Evolutionary conservation across 306 rosid species (phyloP), one percentile per base, ranked within the genome.

Genomic region (Pterocarpus macrocarpus): DNA sequence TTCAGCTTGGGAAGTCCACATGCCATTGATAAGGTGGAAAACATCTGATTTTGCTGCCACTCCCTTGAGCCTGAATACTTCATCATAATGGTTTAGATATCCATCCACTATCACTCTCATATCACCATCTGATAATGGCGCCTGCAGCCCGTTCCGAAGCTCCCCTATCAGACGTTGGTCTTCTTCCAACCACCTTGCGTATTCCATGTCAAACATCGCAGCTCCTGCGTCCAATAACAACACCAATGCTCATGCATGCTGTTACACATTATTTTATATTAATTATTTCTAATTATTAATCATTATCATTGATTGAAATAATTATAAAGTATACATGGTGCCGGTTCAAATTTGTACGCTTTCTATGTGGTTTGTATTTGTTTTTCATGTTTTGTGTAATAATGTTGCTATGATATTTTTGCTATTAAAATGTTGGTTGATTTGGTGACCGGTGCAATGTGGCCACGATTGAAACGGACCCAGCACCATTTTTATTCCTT

Each of bases 131-230:
- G 91, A 35, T 33, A 94, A 45, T 7, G 88, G 89, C 7, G 86
- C 92, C 9, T 92, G 88, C 69, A 94, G 13, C 28, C 91, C 96
- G 8, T 86, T 75, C 39, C 97, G 49, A 0, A 92, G 89, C 88
- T 94, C 98, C 47, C 84, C 84, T 88, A 86, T 81, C 14, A 85
- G 87, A 28, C 95, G 86, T 75, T 90, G 93, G 32, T 92, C 98
- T 0, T 94, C 97, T 62, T 94, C 98, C 78, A 94, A 83, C 98
- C 98, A 94, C 65, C 95, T 89, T 62, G 73, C 92, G 76, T 94
- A 91, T 77, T 94, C 97, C 94, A 94, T 90, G 85, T 94, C 97
- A 85, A 94, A 92, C 63, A 94, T 90, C 81, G 98, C 97, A 58
- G 88, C 98, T 64, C 97, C 98, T 94, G 14, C 61, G 65, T 11